Evolutionary conservation across 208 protist species (phyloP), one percentile per base, ranked within the genome.

Genomic region (Trypanosoma platydactyli): DNA sequence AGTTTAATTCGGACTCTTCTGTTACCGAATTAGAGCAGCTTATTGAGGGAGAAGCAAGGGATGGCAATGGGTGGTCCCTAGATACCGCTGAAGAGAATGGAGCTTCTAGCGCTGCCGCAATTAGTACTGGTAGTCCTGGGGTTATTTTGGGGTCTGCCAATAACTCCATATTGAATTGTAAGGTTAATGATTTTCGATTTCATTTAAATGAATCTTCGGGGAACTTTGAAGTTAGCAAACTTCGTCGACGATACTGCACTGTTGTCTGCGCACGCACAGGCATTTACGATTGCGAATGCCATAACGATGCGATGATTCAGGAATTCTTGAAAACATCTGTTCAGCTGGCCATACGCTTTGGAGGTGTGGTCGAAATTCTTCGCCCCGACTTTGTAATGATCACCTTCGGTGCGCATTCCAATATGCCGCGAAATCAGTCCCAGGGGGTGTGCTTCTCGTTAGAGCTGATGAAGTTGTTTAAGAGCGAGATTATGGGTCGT

Each of bases 331-430:
- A 80, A 40, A 63, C 60, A 29, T 72, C 68, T 42, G 75, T 89
- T 60, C 83, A 74, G 3, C 50, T 66, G 49, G 66, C 82, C 3
- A 63, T 84, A 44, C 75, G 71, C n/a, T 72, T 74, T 56, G 78
- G 76, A n/a, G 83, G 83, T 29, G 75, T 89, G 29, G 60, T 89
- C 27, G 80, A 89, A 70, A 35, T 80, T 49, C 80, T 83, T 33
- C 66, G 77, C 29, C 80, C 83, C 7, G 71, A 89, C 53, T 62
- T 59, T 35, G n/a, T 89, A 52, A 18, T 83, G 18, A 61, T 78
- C 27, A 79, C 52, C 44, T 89, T 89, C 48, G 79, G 79, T 50
- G 72, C 83, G 1, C 83, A 89, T 71, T 76, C 60, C 22, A 61
- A 53, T 24, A 69, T 86, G 59, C 51, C 83, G 15, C 63, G 86